Base-by-base conservation (phyloP, 176 grass and related monocot species). In the Dendrocalamus sinicus region DNA sequence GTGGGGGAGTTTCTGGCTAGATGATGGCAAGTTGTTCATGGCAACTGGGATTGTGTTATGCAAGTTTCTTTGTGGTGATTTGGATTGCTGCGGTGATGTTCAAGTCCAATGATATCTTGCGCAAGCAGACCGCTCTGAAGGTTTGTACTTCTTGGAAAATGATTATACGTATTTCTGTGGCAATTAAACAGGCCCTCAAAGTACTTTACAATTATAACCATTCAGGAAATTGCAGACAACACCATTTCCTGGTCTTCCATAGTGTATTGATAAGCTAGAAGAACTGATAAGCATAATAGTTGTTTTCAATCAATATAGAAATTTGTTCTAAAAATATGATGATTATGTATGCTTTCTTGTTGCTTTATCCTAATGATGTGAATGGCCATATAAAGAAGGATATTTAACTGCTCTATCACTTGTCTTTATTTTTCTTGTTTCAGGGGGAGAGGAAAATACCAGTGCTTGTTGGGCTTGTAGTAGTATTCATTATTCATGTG, bases 81-180 rank as follows among this genome's bases (percentile, higher is more conserved):
- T 98, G 96, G 96, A 98, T 98, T 88, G 96, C 96, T 9, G 96
- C 88, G 0, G 96, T 98, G 79, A 98, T 98, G 96, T 95, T 95
- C 84, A 98, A 98, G 89, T 95, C 93, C 35, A 98, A 98, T 32
- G 96, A 98, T 82, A 90, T 98, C n/a, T n/a, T n/a, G n/a, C n/a
- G n/a, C n/a, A n/a, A n/a, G n/a, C n/a, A n/a, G n/a, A n/a, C n/a
- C n/a, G 96, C 96, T 82, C 70, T 98, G 77, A 98, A 98, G 96
- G 93, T 98, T 75, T 8, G 86, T 23, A 26, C 1, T 63, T 63
- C 23, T 63, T 63, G 60, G 23, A 63, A 63, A 63, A 63, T 63
- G 60, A 24, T 26, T 63, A 26, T 4, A 23, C 13, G 28, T 28
- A 26, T 26, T 28, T 13, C 0, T 26, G 23, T 26, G 10, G 23